Base-by-base conservation (phyloP, 257 asterid genomes). In the Lithospermum erythrorhizon region DNA sequence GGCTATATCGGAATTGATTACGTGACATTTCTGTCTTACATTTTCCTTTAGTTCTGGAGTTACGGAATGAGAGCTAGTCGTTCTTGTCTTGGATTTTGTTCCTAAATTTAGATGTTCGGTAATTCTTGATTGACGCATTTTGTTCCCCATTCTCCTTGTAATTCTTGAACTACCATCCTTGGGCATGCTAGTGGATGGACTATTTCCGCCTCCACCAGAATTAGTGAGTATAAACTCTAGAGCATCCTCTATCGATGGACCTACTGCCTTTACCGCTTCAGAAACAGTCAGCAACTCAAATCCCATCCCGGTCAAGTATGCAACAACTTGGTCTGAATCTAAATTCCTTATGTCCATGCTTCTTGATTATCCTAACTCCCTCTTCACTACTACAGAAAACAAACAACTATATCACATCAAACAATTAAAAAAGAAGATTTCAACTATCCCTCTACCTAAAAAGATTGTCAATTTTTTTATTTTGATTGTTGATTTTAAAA, bases 221-320 rank as follows among this genome's bases (percentile, higher is more conserved):
- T 29, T 74, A 63, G 76, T 78, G 75, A 87, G 75, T 74, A 87
- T 79, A 75, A 73, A 87, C 73, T 87, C 87, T 20, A 87, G 21
- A 1, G 83, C 87, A 57, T 27, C 57, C 59, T 77, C 86, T 76
- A 87, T 58, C n/a, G 84, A 80, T 6, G 81, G 81, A 67, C 95
- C 93, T 49, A 77, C 87, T 24, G 74, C 73, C 67, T 80, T 68
- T 49, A 87, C 48, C 37, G 95, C 93, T 71, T 82, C 80, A 19
- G 76, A 60, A 61, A 77, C 66, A 62, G 73, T 80, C 24, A 75
- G 55, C 58, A 80, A 68, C 65, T 80, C 83, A 65, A 87, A 87
- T 27, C 95, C 93, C 93, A 87, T 87, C 24, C 73, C 86, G 61
- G 83, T 69, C 68, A 87, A 65, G 61, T 73, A 80, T n/a, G 87